A percentile compares a stretch with the other conserved stretches of the same genome.
These are phyloP conservation scores for Macrolepiota dolichaula DNA, from an alignment of 768 basidiomycete genomes.

Conservation along the genomic window DNA sequence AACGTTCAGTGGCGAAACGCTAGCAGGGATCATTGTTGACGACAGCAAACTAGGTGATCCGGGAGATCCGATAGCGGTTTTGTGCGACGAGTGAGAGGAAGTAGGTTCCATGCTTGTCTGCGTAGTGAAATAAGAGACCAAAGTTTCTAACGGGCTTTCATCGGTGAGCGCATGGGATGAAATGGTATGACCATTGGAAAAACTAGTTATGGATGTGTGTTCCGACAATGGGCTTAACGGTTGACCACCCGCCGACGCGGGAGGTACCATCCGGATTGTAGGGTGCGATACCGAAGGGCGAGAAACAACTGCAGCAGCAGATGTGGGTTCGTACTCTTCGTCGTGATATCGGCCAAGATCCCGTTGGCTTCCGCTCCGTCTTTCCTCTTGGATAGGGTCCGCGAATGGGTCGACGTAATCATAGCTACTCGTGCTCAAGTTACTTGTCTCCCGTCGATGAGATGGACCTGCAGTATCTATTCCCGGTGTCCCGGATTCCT, in stretches of 20 bases:
- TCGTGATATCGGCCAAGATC: slow-evolving; percentile 5
- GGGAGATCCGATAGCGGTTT: slow-evolving; percentile 39
- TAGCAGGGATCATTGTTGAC: slow-evolving; percentile 1
- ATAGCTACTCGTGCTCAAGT: slow-evolving; percentile 39
- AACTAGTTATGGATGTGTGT: slow-evolving; percentile 30
- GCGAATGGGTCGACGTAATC: slow-evolving; percentile 40
- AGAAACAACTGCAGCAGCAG: slow-evolving; percentile 17
- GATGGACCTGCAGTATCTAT: slow-evolving; percentile 21
- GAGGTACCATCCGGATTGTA: slow-evolving; percentile 28
- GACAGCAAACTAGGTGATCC: slow-evolving; percentile 21
- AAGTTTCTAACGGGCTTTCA: slow-evolving; percentile 24
- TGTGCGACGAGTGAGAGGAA: slow-evolving; percentile 22
- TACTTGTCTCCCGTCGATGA: slow-evolving; percentile 31
- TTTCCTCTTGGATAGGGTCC: slow-evolving; percentile 37
- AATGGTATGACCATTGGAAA: slow-evolving; percentile 22
- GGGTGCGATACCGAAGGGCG: slow-evolving; percentile 17
- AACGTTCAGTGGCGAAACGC: slow-evolving; percentile 39
- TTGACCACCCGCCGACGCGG: slow-evolving; percentile 28
- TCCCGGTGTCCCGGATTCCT: slow-evolving; percentile 26
- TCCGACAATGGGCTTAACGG: slow-evolving; percentile 37
- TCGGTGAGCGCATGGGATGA: slow-evolving; percentile 26
- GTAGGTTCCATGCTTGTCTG: slow-evolving; percentile 21
- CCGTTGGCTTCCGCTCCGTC: slow-evolving; percentile 16
- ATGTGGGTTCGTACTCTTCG: slow-evolving; percentile 12
- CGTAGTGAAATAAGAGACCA: slow-evolving; percentile 25